Evolutionary conservation across 2,329 filamentous ascomycete species (phyloP).

Genomic region (Atkinsonella texensis): DNA sequence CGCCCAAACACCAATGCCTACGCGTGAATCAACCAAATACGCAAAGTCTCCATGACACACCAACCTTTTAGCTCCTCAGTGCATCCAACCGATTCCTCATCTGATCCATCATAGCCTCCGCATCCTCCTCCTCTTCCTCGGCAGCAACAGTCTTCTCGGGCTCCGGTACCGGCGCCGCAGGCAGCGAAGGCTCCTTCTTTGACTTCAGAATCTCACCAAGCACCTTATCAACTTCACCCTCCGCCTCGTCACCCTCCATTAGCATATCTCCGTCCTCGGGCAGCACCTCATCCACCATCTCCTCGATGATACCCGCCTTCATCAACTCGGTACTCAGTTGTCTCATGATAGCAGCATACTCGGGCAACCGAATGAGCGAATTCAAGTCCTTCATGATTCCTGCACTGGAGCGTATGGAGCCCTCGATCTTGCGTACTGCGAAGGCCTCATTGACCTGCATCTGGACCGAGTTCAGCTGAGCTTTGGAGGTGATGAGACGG

Average conservation of each 20-base stretch:
- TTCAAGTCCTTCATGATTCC: slow-evolving; percentile 98
- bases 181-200: slow-evolving; percentile 49
- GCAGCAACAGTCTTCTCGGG: slow-evolving; percentile 39
- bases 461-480: slow-evolving; percentile 82
- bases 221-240: slow-evolving; percentile 82
- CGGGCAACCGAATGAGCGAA: slow-evolving; percentile 67
- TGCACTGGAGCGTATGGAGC: slow-evolving; percentile 72
- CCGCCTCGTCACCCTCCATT: slow-evolving; percentile 64
- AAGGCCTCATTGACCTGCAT: slow-evolving; percentile 99
- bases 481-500: slow-evolving; percentile 74
- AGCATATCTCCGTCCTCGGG: slow-evolving; percentile 62
- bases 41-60: neutral
- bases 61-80: slow-evolving; percentile 56
- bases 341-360: slow-evolving; percentile 79
- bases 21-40: neutral
- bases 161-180: slow-evolving; percentile 42
- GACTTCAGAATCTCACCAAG: slow-evolving; percentile 84
- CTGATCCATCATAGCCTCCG: slow-evolving; percentile 82
- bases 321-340: slow-evolving; percentile 79
- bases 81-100: slow-evolving; percentile 90
- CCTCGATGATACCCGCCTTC: slow-evolving; percentile 93
- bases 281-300: slow-evolving; percentile 83
- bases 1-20: neutral
- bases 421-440: slow-evolving; percentile 89
- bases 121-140: slow-evolving; percentile 65